A percentile compares a stretch with the other conserved stretches of the same genome.
Evolutionary conservation across 345 rosid genomes (phyloP).

Genomic region (Hirschfeldia incana): DNA sequence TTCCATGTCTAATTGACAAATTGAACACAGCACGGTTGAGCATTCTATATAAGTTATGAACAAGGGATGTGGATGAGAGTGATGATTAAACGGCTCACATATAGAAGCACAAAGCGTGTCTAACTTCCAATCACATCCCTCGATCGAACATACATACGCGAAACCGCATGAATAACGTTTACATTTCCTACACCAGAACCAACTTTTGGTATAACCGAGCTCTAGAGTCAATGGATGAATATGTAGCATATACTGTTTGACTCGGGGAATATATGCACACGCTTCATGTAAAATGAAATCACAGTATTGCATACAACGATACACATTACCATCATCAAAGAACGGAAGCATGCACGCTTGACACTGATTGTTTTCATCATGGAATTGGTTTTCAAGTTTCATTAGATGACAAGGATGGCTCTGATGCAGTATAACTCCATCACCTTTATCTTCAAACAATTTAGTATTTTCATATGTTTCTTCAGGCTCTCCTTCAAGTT

Average conservation of each 20-base stretch:
- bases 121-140: not conserved
- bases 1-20: not conserved
- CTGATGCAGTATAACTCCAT: not conserved
- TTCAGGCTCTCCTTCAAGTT: not conserved
- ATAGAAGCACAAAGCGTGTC: not conserved
- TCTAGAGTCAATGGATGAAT: not conserved
- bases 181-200: not conserved
- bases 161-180: not conserved
- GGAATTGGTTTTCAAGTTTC: not conserved
- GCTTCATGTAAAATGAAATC: slow-evolving; percentile 21
- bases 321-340: not conserved
- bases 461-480: not conserved
- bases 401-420: not conserved
- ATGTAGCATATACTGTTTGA: slow-evolving; percentile 3
- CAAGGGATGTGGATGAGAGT: slow-evolving; percentile 3
- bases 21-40: not conserved
- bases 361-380: not conserved
- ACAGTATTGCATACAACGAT: slow-evolving; percentile 4
- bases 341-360: not conserved
- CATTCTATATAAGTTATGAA: not conserved
- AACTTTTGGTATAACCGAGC: not conserved
- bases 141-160: not conserved
- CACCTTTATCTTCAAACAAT: not conserved
- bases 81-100: not conserved
- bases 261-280: slow-evolving; percentile 12